Evolutionary conservation across 1,284 basidiomycete species (phyloP), one percentile per base, ranked within the genome.

Genomic region (Microbotryum silenes-acaulis): DNA sequence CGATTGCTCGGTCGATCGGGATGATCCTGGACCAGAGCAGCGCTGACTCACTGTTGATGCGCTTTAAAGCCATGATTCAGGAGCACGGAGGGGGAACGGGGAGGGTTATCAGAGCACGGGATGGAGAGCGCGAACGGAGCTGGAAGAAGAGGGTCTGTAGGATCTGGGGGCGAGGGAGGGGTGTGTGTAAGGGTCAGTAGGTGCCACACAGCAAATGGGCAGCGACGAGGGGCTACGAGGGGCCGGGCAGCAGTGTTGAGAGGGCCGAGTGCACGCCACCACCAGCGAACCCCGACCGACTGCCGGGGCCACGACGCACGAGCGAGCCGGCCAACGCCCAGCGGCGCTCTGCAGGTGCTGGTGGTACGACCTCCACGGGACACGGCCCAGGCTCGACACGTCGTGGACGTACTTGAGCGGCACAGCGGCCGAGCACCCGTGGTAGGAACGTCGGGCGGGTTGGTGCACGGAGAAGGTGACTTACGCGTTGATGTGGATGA

Each of bases 11-110:
- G 12, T 18, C 12, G 14, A 3, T 42, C 37, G 37, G 37, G 14
- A 18, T 1, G 14, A 42, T 42, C 16, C 37, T 42, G 16, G 37
- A 54, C 27, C 37, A 14, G 25, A 48, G 21, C 3, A 18, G n/a
- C 29, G 14, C 59, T 54, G 56, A 73, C 83, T 61, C 67, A 91
- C 92, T 96, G 88, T 92, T 94, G 81, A 97, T 97, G 83, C 92
- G 91, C 83, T 93, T 94, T 73, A 96, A 83, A 75, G 92, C 91
- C 92, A 94, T 96, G 56, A 23, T 50, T 37, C 45, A 10, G 4
- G 51, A 27, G 42, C n/a, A 25, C 27, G 46, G 18, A 18, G 16
- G 14, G 37, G 8, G 16, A 37, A 51, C 44, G 21, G 37, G 5
- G 16, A 8, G 46, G 7, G 42, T 14, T 29, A 8, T 9, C 9